phyloP scores from a whole-genome alignment of 2,329 filamentous ascomycete genomes.

The Graphilbum sp. region DNA sequence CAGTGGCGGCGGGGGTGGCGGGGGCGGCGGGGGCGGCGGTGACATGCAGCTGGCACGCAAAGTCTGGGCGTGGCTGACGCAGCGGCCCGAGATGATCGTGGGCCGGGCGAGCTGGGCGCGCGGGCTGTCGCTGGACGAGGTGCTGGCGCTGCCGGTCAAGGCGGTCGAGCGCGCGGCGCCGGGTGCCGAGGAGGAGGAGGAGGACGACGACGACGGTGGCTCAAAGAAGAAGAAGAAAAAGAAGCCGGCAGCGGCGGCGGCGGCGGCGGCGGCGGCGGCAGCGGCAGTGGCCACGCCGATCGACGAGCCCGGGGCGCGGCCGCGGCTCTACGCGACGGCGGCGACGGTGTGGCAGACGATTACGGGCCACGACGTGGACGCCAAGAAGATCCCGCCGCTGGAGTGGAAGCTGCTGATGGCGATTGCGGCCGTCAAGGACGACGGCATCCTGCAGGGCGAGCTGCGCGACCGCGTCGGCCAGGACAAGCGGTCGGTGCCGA shows the following conservation, averaged over 20 bases:
- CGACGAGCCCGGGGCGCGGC: slow-evolving; percentile 9
- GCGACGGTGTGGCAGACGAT: slow-evolving; percentile 42
- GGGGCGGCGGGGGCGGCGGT: neutral
- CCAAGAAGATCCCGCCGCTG: slow-evolving; percentile 38
- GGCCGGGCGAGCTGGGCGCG: slow-evolving; percentile 20
- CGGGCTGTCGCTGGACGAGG: slow-evolving; percentile 21
- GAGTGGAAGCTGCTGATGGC: slow-evolving; percentile 43
- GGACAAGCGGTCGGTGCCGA: slow-evolving; percentile 47
- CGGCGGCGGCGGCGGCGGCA: neutral
- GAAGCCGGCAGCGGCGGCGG: neutral
- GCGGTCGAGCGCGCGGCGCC: no score
- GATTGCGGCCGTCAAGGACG: slow-evolving; percentile 35
- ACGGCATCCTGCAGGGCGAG: slow-evolving; percentile 45
- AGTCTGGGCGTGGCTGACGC: slow-evolving; percentile 24
- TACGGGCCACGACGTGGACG: slow-evolving; percentile 41
- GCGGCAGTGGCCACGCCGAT: no score
- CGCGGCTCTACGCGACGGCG: slow-evolving; percentile 31
- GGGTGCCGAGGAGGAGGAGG: neutral
- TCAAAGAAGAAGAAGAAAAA: neutral
- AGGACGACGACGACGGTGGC: neutral
- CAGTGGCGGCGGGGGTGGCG: neutral
- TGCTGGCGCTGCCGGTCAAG: slow-evolving; percentile 21
- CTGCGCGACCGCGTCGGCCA: slow-evolving; percentile 40
- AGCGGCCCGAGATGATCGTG: slow-evolving; percentile 23
- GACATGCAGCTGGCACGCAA: slow-evolving; percentile 18